phyloP scores from a whole-genome alignment of 2,329 filamentous ascomycete genomes.

The Talaromyces sp. region DNA sequence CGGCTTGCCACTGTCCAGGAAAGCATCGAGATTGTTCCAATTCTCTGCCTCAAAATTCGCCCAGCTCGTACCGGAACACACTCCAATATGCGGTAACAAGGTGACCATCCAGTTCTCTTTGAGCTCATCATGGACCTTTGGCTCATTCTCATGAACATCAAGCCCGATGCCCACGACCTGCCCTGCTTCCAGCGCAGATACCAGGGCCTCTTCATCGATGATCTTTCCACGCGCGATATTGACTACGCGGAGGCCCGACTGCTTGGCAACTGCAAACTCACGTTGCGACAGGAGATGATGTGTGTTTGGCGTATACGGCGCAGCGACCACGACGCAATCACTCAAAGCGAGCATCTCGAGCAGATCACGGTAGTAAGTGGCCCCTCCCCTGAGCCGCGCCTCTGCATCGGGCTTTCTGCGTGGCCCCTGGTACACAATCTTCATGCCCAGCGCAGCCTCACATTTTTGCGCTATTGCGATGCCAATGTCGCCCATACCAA shows the following conservation, averaged over 20 bases:
- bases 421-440: constrained; percentile 7
- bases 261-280: constrained; percentile 1
- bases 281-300: constrained; percentile 7
- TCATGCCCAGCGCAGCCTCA: constrained; percentile 7
- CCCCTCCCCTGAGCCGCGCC: constrained; percentile 2
- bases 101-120: no score
- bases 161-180: no score
- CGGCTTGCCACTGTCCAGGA: no score
- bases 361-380: neutral
- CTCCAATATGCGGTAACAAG: no score
- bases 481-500: constrained; percentile 14
- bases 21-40: no score
- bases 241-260: constrained; percentile 4
- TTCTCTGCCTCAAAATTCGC: no score
- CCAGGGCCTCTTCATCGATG: constrained; percentile 6
- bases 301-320: constrained; percentile 4
- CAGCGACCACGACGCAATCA: constrained; percentile 6
- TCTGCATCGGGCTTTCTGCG: constrained; percentile 8
- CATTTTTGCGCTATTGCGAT: constrained; percentile 13
- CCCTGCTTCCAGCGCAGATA: constrained; percentile 2
- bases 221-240: constrained; percentile 9
- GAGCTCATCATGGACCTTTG: no score
- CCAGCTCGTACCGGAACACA: no score
- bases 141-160: no score
- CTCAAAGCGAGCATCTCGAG: neutral